Evolutionary conservation across 176 grass and related monocot genomes (phyloP), one percentile per base, ranked within the genome.

Genomic region (Paspalum vaginatum): DNA sequence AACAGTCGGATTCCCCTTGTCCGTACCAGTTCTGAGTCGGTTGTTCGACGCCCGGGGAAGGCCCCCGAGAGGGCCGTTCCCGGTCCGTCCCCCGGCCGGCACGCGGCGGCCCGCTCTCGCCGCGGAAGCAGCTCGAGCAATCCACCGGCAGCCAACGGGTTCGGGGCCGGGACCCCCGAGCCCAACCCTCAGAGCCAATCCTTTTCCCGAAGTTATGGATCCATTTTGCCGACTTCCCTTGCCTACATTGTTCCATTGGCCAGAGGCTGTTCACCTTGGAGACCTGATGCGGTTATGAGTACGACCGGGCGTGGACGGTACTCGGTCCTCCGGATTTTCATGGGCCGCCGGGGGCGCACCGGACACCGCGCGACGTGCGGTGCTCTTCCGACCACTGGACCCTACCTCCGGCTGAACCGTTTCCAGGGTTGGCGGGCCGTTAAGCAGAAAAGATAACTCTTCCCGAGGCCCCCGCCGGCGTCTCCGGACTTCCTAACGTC

Each of bases 381-480:
- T 80, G 85, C 89, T 91, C 85, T 87, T 91, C 71, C 81, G 68
- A 39, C 84, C 75, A 75, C 88, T 87, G 59, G 75, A 87, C 76
- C 89, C 89, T 91, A 91, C 89, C 85, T 88, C 77, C 72, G 81
- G 81, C 77, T 91, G 77, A 88, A 82, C 76, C 77, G 72, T 61
- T 91, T 91, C 85, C 77, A 85, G 85, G 85, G 89, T 88, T 65
- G 81, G 85, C 57, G 39, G 81, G 81, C 85, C 72, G 64, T 91
- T 91, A 88, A 91, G 89, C 72, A 85, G 81, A 91, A 91, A 85
- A 91, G 87, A 89, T 89, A 89, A 89, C 87, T 85, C 82, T 89
- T 89, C 87, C 82, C 87, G 76, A 65, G 82, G 82, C 87, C 81
- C 87, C 87, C 50, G 49, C 49, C 49, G 49, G 50, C 50, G 50